Conservation (phyloP, 768 basidiomycete genomes). For the Punctularia strigosozonata region DNA sequence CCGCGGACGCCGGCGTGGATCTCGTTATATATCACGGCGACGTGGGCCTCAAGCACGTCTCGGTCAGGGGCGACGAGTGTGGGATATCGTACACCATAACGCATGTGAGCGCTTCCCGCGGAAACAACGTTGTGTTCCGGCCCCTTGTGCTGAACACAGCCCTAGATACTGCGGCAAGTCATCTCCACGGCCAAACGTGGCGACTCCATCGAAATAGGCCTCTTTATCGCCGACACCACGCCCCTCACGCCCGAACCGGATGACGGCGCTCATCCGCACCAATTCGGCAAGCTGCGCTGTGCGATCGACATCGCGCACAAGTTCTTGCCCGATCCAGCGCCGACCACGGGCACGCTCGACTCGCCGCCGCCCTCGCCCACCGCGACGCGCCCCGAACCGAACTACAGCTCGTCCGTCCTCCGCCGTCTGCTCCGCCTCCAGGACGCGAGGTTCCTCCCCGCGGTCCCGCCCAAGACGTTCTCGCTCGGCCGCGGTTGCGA, state of each 20-base stretch:
- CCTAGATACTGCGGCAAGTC: slow-evolving; percentile 76
- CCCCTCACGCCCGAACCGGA: background rate
- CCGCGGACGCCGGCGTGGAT: slow-evolving; percentile 78
- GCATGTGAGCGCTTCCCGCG: slow-evolving; percentile 49
- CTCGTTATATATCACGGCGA: slow-evolving; percentile 87
- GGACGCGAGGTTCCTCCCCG: slow-evolving; percentile 30
- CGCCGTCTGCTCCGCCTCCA: slow-evolving; percentile 50
- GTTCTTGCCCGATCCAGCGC: too few relatives aligned
- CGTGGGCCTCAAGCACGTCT: slow-evolving; percentile 76
- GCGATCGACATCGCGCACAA: slow-evolving; percentile 46
- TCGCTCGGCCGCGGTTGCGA: slow-evolving; percentile 48
- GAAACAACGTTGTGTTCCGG: slow-evolving; percentile 8
- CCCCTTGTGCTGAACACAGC: slow-evolving; percentile 1
- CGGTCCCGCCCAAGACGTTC: slow-evolving; percentile 29
- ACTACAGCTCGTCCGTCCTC: slow-evolving; percentile 41
- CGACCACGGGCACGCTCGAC: background rate
- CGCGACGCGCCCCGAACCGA: slow-evolving; percentile 24
- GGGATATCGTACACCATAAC: slow-evolving; percentile 71
- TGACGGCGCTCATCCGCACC: too few relatives aligned
- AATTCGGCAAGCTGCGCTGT: too few relatives aligned
- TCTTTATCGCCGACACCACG: slow-evolving; percentile 34
- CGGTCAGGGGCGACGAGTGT: slow-evolving; percentile 76
- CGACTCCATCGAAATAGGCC: slow-evolving; percentile 80
- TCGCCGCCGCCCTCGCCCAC: slow-evolving; percentile 6
- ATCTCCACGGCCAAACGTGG: slow-evolving; percentile 54